Evolutionary conservation across 2,329 filamentous ascomycete genomes (phyloP).

Genomic region (Pseudogymnoascus sp.): DNA sequence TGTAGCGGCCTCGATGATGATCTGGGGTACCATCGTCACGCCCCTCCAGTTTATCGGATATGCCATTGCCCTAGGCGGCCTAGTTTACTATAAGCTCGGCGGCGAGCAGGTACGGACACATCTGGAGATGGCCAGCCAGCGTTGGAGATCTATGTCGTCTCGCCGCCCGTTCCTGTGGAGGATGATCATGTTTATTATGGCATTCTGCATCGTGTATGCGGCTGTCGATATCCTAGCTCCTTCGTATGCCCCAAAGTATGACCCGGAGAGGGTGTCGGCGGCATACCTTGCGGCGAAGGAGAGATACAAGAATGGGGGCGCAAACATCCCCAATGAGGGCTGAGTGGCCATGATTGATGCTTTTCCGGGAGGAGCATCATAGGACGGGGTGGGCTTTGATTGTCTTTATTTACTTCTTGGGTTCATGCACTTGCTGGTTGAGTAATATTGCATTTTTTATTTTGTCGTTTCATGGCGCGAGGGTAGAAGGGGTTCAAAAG

Average conservation of each 20-base stretch:
- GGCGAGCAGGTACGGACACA: slow-evolving; percentile 78
- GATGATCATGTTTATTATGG: slow-evolving; percentile 59
- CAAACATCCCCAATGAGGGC: background rate
- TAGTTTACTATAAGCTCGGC: slow-evolving; percentile 82
- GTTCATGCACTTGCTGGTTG: background rate
- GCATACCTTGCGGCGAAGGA: slow-evolving; percentile 2
- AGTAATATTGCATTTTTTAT: background rate
- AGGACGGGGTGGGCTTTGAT: background rate
- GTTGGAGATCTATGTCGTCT: slow-evolving; percentile 80
- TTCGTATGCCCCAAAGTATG: slow-evolving; percentile 48
- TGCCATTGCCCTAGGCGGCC: slow-evolving; percentile 68
- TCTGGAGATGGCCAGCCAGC: slow-evolving; percentile 62
- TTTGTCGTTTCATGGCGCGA: background rate
- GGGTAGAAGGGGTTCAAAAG: background rate
- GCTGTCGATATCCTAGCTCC: slow-evolving; percentile 63
- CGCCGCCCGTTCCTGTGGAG: slow-evolving; percentile 70
- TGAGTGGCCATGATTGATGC: background rate
- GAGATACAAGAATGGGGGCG: background rate
- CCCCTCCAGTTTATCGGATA: slow-evolving; percentile 77
- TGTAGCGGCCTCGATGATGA: slow-evolving; percentile 70
- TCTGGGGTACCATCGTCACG: slow-evolving; percentile 71
- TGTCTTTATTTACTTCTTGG: background rate
- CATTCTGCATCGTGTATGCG: slow-evolving; percentile 59
- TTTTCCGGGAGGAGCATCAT: background rate
- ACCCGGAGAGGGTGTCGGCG: slow-evolving; percentile 31